Evolutionary conservation across 2,329 filamentous ascomycete genomes (phyloP).

Genomic region (Cercospora zeina): DNA sequence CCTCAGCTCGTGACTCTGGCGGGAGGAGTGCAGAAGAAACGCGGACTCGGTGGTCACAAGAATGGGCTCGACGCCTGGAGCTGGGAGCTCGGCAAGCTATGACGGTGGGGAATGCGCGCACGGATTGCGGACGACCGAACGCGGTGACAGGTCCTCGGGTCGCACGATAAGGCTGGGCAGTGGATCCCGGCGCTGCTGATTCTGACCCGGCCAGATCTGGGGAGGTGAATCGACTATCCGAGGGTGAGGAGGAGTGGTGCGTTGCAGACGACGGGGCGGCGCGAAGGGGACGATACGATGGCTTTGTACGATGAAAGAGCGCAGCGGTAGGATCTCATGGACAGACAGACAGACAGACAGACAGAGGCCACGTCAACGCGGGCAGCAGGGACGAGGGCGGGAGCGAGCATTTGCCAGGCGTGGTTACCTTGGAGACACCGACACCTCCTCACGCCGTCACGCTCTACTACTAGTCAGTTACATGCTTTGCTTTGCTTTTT

Average conservation of each 20-base stretch:
- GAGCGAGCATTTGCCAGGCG: neutral
- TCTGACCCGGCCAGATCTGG: neutral
- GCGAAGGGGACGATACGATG: neutral
- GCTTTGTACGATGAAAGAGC: neutral
- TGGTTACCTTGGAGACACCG: conserved; percentile 5
- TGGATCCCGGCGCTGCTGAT: neutral
- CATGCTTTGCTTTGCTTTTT: neutral
- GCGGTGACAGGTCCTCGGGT: conserved; percentile 11
- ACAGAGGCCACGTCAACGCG: conserved; percentile 1
- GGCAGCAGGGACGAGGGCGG: neutral
- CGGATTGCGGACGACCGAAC: conserved; percentile 11
- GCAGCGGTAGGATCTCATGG: neutral
- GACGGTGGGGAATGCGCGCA: conserved; percentile 7
- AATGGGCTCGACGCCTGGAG: neutral
- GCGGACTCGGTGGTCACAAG: conserved; percentile 8
- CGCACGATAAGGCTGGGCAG: conserved; percentile 16
- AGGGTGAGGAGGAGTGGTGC: neutral
- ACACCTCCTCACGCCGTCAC: neutral
- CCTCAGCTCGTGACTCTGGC: conserved; percentile 11
- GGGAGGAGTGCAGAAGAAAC: conserved; percentile 6
- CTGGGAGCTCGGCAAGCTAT: conserved; percentile 14
- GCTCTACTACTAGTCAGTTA: no score
- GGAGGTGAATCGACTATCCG: conserved; percentile 7
- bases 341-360: neutral
- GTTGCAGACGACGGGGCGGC: neutral